Evolutionary conservation across 2,329 filamentous ascomycete species (phyloP).

Genomic region (Beauveria asiatica): DNA sequence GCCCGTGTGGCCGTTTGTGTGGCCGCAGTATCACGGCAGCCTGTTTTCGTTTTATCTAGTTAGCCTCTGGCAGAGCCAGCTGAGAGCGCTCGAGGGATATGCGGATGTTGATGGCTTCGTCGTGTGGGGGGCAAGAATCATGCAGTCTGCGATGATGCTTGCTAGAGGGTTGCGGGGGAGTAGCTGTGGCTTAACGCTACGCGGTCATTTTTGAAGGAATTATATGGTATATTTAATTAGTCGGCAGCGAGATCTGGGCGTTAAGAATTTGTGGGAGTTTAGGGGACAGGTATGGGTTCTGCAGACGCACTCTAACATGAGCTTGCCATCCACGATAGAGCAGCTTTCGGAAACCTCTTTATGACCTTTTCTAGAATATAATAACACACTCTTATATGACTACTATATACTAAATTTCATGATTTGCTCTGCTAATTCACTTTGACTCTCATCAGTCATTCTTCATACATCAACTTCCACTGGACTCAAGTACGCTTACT

Average conservation of each 20-base stretch:
- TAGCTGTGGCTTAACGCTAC: slow-evolving; percentile 8
- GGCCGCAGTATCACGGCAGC: neutral
- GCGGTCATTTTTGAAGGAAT: neutral
- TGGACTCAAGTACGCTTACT: too few species aligned
- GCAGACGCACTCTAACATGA: too few species aligned
- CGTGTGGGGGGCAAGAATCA: slow-evolving; percentile 10
- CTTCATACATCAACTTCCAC: too few species aligned
- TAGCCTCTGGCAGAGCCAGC: neutral
- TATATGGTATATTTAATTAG: neutral
- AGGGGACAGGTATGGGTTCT: too few species aligned
- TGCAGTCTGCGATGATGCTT: slow-evolving; percentile 4
- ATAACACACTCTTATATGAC: too few species aligned
- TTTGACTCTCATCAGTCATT: too few species aligned
- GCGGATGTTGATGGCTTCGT: slow-evolving; percentile 5
- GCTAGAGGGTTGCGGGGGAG: slow-evolving; percentile 5
- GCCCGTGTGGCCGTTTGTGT: slow-evolving; percentile 3
- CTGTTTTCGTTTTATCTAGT: neutral
- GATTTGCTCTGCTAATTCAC: too few species aligned
- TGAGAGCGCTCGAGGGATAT: neutral
- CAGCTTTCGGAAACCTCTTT: too few species aligned
- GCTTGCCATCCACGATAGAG: too few species aligned
- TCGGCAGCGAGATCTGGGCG: neutral
- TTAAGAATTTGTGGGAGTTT: neutral
- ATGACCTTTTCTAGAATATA: too few species aligned
- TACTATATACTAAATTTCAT: too few species aligned